Evolutionary conservation across 768 basidiomycete genomes (phyloP), one percentile per base, ranked within the genome.

Genomic region (Agrocybe praecox): DNA sequence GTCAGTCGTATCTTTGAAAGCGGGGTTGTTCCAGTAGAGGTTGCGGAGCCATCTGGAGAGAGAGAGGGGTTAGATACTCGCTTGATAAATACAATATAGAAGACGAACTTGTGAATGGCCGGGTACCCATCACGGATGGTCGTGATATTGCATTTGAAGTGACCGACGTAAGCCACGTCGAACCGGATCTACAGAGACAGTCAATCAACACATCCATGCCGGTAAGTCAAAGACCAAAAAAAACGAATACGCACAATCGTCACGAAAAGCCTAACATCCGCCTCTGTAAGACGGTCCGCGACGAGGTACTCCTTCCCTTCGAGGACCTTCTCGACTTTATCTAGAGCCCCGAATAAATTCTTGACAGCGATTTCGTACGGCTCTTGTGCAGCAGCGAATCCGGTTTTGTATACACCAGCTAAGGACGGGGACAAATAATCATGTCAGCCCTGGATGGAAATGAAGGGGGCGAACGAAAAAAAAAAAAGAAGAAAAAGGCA

Each of bases 81-180:
- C 19, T 23, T 34, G 22, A n/a, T n/a, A n/a, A n/a, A n/a, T n/a
- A n/a, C n/a, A n/a, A n/a, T 29, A 15, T 53, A 34, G 43, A 26
- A 21, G 19, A 72, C 80, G 45, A 53, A 83, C 85, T 69, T 68
- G 74, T 98, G 83, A 48, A 97, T 82, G 47, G 86, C 81, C 18
- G 96, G 95, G 72, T 95, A 98, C 6, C 90, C 90, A 65, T 86
- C 76, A 21, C 96, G 92, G 67, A 97, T 91, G 43, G 83, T 86
- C 26, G 88, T 86, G 61, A 93, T 69, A 77, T 96, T 95, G 76
- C 94, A 96, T 65, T 98, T 98, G 83, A 98, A 98, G 69, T 94
- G 92, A 0, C 88, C 85, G 46, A 89, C 82, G 72, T 98, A 98
- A 15, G 90, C 96, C 1, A 88, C 87, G 64, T 96, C 94, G 72